Conservation (phyloP, 371 early-diverging fungal genomes). For the Apophysomyces elegans region DNA sequence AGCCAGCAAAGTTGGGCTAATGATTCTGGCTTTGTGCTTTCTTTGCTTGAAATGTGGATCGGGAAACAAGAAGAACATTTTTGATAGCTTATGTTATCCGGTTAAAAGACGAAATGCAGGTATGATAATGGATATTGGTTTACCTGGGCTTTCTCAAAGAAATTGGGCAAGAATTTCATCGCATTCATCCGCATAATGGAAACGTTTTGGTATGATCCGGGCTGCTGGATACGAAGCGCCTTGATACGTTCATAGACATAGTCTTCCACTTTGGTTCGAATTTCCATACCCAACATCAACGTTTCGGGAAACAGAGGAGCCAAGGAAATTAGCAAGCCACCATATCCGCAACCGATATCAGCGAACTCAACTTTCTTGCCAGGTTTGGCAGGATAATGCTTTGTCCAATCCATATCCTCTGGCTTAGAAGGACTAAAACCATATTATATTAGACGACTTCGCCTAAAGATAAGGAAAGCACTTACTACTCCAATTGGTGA, state of each 20-base stretch:
- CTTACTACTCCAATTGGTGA: slow-evolving; percentile 91
- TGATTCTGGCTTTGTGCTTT: slow-evolving; percentile 99
- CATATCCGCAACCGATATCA: slow-evolving; percentile 99
- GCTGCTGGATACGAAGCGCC: slow-evolving; percentile 83
- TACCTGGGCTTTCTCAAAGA: slow-evolving; percentile 93
- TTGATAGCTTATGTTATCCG: slow-evolving; percentile 69
- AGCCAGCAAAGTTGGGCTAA: slow-evolving; percentile 85
- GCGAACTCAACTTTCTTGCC: slow-evolving; percentile 89
- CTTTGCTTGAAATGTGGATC: slow-evolving; percentile 99
- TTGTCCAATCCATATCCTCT: slow-evolving; percentile 86
- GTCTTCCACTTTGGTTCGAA: slow-evolving; percentile 95
- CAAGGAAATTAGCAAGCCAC: slow-evolving; percentile 91
- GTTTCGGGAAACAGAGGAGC: slow-evolving; percentile 90
- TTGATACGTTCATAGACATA: slow-evolving; percentile 92
- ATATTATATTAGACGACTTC: neutral
- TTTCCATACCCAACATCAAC: slow-evolving; percentile 98
- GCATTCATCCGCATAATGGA: slow-evolving; percentile 98
- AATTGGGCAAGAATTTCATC: slow-evolving; percentile 99
- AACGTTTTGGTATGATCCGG: slow-evolving; percentile 91
- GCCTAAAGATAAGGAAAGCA: too few species aligned
- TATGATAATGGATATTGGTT: neutral
- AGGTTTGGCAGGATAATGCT: slow-evolving; percentile 80
- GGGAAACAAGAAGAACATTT: slow-evolving; percentile 98
- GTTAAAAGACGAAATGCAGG: neutral
- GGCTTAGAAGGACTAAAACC: slow-evolving; percentile 82